phyloP scores from a whole-genome alignment of 1,139 yeast genomes.

The Suhomyces yuchorum region DNA sequence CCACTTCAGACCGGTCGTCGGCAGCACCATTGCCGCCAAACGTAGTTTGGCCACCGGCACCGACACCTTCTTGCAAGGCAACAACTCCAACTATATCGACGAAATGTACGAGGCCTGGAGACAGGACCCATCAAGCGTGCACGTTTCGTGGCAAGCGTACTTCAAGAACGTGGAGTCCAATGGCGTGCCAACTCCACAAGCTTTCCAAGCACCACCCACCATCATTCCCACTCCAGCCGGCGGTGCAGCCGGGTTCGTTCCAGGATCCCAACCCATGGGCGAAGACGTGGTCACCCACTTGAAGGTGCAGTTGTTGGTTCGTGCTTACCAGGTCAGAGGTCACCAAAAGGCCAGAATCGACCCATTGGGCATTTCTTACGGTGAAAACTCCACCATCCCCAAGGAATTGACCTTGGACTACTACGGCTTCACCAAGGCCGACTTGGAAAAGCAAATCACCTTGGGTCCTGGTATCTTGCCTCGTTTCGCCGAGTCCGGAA shows the following conservation, averaged over 20 bases:
- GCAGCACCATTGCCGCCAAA: slow-evolving; percentile 9
- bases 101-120: slow-evolving; percentile 98
- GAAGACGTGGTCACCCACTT: slow-evolving; percentile 84
- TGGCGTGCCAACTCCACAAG: slow-evolving; percentile 67
- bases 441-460: slow-evolving; percentile 78
- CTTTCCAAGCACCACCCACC: slow-evolving; percentile 90
- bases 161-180: slow-evolving; percentile 84
- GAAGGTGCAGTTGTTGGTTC: slow-evolving; percentile 92
- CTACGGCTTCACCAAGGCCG: slow-evolving; percentile 87
- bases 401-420: slow-evolving; percentile 88
- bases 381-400: slow-evolving; percentile 64
- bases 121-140: slow-evolving; percentile 86
- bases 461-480: slow-evolving; percentile 98
- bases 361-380: slow-evolving; percentile 88
- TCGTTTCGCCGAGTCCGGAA: slow-evolving; percentile 74
- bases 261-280: slow-evolving; percentile 46
- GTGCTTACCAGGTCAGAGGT: slow-evolving; percentile 99
- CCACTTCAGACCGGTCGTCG: slow-evolving; percentile 13
- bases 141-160: slow-evolving; percentile 95
- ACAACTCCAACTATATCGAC: slow-evolving; percentile 90
- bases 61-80: slow-evolving; percentile 81
- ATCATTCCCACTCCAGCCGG: slow-evolving; percentile 76
- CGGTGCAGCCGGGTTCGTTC: slow-evolving; percentile 63
- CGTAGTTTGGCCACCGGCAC: slow-evolving; percentile 49
- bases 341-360: slow-evolving; percentile 94